Evolutionary conservation across 192 early-diverging fungal species (phyloP), one percentile per base, ranked within the genome.

Genomic region (Coemansia aciculifera): DNA sequence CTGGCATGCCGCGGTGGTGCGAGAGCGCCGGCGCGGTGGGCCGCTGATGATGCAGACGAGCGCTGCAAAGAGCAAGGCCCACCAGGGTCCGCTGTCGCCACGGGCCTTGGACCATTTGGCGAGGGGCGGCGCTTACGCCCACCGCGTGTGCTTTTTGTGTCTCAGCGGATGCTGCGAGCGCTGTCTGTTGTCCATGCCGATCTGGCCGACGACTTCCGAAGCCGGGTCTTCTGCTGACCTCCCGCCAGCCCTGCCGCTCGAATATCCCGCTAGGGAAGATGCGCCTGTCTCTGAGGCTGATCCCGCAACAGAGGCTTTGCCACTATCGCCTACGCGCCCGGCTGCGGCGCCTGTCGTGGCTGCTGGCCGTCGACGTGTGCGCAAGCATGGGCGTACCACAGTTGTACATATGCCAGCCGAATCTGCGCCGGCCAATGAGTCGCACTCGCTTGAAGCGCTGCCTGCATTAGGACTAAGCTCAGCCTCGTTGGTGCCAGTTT

Each of bases 81-180:
- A 44, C 5, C 37, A 38, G 37, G 62, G 13, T 1, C 24, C 24
- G 24, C 29, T 43, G 15, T 57, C 40, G 49, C 46, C 29, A 17
- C 48, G 2, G 39, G 13, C 24, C 24, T 27, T 27, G 39, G 34
- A 29, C 3, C 44, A 4, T 0, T 10, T 39, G 59, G 43, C 46
- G 3, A 7, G 5, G 6, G 38, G 9, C 23, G 62, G 61, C 21
- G 37, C 74, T 2, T 74, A 71, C 19, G 70, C 74, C 0, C 74
- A 75, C 5, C 74, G 79, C 48, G 62, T 77, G 64, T 82, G 79
- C 27, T 82, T 82, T 52, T 56, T 82, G 68, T 82, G 79, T 34
- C 66, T 82, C 0, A 61, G 79, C 51, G 79, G 79, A 3, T 74
- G 29, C 65, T 82, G 79, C 68, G 74, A 74, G 72, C 74, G 74